These are phyloP conservation scores for Hypoxylon sp. DNA, from an alignment of 2,329 filamentous ascomycete species.

Conservation along the genomic window DNA sequence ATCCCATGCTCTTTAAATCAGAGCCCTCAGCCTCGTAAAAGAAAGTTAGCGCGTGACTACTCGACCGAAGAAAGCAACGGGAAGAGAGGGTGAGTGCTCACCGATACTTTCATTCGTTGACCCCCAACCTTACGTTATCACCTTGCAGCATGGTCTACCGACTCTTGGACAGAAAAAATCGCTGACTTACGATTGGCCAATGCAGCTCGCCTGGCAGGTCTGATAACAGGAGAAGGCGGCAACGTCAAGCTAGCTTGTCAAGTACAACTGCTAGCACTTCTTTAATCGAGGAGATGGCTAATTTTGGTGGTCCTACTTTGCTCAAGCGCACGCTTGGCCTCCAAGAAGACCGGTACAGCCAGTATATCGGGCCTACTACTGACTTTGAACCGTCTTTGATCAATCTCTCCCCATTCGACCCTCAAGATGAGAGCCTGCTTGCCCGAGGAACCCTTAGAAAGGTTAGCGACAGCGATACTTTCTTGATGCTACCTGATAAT, in stretches of 20 bases:
- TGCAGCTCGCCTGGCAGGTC: conserved; percentile 70
- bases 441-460: conserved; percentile 78
- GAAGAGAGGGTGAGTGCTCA: conserved; percentile 77
- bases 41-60: conserved; percentile 79
- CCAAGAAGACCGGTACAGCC: conserved; percentile 83
- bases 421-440: conserved; percentile 83
- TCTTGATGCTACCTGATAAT: conserved; percentile 83
- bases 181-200: conserved; percentile 67
- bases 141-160: conserved; percentile 47
- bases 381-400: conserved; percentile 89
- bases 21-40: conserved; percentile 83
- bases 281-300: conserved; percentile 78
- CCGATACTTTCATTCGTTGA: conserved; percentile 48
- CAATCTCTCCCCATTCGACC: conserved; percentile 84
- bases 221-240: conserved; percentile 68
- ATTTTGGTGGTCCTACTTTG: conserved; percentile 75
- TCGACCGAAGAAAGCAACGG: conserved; percentile 71
- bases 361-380: conserved; percentile 86
- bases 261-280: conserved; percentile 74
- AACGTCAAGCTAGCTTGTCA: conserved; percentile 71
- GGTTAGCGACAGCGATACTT: conserved; percentile 83
- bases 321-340: conserved; percentile 81
- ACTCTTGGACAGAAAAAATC: conserved; percentile 48
- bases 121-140: conserved; percentile 54
- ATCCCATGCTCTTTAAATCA: conserved; percentile 84